Evolutionary conservation across 495 filamentous ascomycete species (phyloP).

Genomic region (Talaromyces stipitatus): DNA sequence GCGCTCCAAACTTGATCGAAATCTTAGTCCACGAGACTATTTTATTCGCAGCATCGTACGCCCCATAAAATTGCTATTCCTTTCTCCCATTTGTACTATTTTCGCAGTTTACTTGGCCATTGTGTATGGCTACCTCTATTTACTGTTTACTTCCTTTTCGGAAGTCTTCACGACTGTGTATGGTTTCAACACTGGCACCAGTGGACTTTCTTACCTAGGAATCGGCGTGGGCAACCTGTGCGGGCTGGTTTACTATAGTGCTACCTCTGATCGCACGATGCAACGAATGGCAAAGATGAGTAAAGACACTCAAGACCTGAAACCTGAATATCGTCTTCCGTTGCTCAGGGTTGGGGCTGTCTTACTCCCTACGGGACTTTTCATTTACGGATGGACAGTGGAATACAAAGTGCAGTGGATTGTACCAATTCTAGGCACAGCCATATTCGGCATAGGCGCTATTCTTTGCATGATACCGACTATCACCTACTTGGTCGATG

Average conservation of each 20-base stretch:
- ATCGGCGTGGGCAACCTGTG: slow-evolving; percentile 52
- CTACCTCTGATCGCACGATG: too few species aligned
- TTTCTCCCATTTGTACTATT: slow-evolving; percentile 48
- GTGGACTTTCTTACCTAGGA: slow-evolving; percentile 50
- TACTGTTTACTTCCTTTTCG: slow-evolving; percentile 51
- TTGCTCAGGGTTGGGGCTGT: slow-evolving; percentile 50
- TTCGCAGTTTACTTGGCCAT: slow-evolving; percentile 44
- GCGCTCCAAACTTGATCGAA: slow-evolving; percentile 38
- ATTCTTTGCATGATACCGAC: slow-evolving; percentile 47
- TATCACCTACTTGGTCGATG: slow-evolving; percentile 55
- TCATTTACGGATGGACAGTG: slow-evolving; percentile 60
- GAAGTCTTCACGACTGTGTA: slow-evolving; percentile 37
- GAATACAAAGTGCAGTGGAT: slow-evolving; percentile 45
- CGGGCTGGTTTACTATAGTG: too few species aligned
- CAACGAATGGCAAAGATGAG: not conserved
- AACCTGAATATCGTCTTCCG: slow-evolving; percentile 54
- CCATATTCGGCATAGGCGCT: slow-evolving; percentile 45
- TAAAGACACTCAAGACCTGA: not conserved
- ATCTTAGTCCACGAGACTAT: slow-evolving; percentile 24
- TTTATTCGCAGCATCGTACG: slow-evolving; percentile 41
- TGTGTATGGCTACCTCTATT: slow-evolving; percentile 51
- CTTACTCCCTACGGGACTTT: slow-evolving; percentile 47
- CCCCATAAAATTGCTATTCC: slow-evolving; percentile 40
- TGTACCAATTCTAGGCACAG: slow-evolving; percentile 33
- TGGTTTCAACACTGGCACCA: slow-evolving; percentile 38